phyloP scores from a whole-genome alignment of 164 flowering plant species.

The Stephania cephalantha region DNA sequence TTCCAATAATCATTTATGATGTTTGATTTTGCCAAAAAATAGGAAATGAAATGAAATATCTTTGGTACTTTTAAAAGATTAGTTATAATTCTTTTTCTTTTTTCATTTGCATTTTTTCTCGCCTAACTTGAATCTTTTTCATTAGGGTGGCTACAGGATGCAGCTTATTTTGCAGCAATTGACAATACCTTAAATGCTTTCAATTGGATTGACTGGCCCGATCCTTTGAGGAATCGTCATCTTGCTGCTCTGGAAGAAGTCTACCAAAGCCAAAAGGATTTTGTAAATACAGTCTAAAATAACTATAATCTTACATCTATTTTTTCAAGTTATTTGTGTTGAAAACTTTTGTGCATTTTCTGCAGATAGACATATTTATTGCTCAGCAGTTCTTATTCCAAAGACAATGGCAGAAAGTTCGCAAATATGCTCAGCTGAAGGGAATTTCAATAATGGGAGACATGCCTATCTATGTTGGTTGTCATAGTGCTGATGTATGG shows the following conservation, averaged over 20 bases:
- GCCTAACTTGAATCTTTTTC: conserved; percentile 1
- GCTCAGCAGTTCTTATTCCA: conserved; percentile 94
- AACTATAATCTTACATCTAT: background rate
- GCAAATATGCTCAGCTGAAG: conserved; percentile 57
- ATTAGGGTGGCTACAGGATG: conserved; percentile 95
- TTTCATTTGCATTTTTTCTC: background rate
- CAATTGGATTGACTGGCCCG: conserved; percentile 95
- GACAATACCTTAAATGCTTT: conserved; percentile 49
- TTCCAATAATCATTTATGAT: no score
- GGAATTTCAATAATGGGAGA: conserved; percentile 95
- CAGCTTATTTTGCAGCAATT: conserved; percentile 93
- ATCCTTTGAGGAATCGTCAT: conserved; percentile 76
- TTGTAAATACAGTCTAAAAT: conserved; percentile 42
- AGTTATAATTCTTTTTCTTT: no score
- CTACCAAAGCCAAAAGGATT: conserved; percentile 59
- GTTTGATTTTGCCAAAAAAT: no score
- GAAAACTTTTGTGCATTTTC: conserved; percentile 11
- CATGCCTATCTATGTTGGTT: conserved; percentile 98
- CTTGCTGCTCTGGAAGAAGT: conserved; percentile 76
- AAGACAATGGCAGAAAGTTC: conserved; percentile 95
- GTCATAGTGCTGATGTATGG: conserved; percentile 99
- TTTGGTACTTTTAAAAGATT: no score
- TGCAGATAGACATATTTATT: conserved; percentile 72
- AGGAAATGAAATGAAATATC: no score
- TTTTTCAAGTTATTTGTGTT: conserved; percentile 3